A percentile compares a stretch with the other conserved stretches of the same genome.
These are phyloP conservation scores for Colletotrichum sp. DNA, from an alignment of 2,329 filamentous ascomycete genomes.

Conservation along the genomic window DNA sequence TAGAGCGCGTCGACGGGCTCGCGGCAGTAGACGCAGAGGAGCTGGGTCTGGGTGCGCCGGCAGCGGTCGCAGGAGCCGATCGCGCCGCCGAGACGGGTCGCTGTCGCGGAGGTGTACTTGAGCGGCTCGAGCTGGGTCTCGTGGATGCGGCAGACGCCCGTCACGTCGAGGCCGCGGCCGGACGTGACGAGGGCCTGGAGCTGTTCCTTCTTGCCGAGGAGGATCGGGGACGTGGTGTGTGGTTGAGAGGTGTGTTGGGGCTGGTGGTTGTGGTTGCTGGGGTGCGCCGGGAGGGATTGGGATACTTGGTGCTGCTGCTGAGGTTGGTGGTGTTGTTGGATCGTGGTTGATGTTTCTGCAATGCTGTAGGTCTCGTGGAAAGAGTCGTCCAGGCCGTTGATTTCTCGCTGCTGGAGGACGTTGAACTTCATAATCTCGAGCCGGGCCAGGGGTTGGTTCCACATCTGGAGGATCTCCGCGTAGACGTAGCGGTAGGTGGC, in stretches of 20 bases:
- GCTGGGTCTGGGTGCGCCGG: slow-evolving; percentile 57
- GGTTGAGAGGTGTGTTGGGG: slow-evolving; percentile 20
- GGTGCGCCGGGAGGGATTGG: slow-evolving; percentile 19
- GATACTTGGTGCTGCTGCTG: slow-evolving; percentile 44
- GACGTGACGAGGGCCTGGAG: slow-evolving; percentile 54
- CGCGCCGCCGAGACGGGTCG: slow-evolving; percentile 47
- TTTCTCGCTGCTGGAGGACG: slow-evolving; percentile 55
- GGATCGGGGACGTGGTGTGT: slow-evolving; percentile 53
- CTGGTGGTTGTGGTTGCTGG: slow-evolving; percentile 19
- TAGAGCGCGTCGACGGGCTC: slow-evolving; percentile 66
- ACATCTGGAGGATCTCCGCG: slow-evolving; percentile 71
- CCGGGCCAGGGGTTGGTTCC: slow-evolving; percentile 65
- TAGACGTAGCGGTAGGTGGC: slow-evolving; percentile 68
- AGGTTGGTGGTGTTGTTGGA: slow-evolving; percentile 30
- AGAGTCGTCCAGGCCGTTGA: slow-evolving; percentile 30
- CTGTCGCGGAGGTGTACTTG: slow-evolving; percentile 45
- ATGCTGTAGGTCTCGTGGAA: slow-evolving; percentile 40
- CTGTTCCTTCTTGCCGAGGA: slow-evolving; percentile 61
- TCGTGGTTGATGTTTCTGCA: slow-evolving; percentile 33
- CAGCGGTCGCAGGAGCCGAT: slow-evolving; percentile 57
- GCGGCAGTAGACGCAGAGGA: slow-evolving; percentile 66
- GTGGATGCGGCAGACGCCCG: slow-evolving; percentile 65
- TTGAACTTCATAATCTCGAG: slow-evolving; percentile 75
- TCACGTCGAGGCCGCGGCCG: slow-evolving; percentile 64
- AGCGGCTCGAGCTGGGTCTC: slow-evolving; percentile 66